Conservation (phyloP, 345 rosid species). For the Salix exigua region DNA sequence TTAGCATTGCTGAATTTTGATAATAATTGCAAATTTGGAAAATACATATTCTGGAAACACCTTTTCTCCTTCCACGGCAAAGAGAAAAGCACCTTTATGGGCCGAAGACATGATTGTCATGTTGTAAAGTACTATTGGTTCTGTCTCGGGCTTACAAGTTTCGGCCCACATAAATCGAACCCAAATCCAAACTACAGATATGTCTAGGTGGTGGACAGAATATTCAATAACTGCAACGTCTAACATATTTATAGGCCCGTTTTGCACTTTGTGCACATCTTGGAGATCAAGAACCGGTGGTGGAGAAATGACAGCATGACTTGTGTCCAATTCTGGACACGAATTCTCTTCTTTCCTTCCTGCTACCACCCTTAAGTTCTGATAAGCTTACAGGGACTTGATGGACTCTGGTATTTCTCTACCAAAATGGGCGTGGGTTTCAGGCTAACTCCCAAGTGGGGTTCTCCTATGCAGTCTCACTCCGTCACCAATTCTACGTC, state of each 20-base stretch:
- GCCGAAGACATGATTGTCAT: too few species aligned
- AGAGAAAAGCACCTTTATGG: too few species aligned
- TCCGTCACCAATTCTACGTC: constrained; percentile 25
- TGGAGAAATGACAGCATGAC: constrained; percentile 26
- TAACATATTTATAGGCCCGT: not conserved
- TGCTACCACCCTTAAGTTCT: not conserved
- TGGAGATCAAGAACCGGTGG: constrained; percentile 60
- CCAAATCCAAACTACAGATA: too few species aligned
- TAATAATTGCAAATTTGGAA: too few species aligned
- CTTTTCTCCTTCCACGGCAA: too few species aligned
- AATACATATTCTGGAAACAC: too few species aligned
- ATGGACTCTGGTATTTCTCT: constrained; percentile 17
- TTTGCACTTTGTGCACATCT: not conserved
- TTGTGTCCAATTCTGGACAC: not conserved
- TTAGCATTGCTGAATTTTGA: too few species aligned
- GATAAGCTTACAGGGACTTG: not conserved
- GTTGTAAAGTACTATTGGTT: too few species aligned
- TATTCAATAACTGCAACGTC: too few species aligned
- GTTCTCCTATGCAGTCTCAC: constrained; percentile 35
- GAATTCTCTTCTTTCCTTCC: not conserved
- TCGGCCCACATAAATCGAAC: too few species aligned
- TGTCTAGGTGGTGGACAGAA: too few species aligned
- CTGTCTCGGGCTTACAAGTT: too few species aligned
- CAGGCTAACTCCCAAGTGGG: constrained; percentile 41
- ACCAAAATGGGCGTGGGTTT: constrained; percentile 33